These are phyloP conservation scores for Miamiensis avidus DNA, from an alignment of 169 alveolate genomes.

Conservation along the genomic window DNA sequence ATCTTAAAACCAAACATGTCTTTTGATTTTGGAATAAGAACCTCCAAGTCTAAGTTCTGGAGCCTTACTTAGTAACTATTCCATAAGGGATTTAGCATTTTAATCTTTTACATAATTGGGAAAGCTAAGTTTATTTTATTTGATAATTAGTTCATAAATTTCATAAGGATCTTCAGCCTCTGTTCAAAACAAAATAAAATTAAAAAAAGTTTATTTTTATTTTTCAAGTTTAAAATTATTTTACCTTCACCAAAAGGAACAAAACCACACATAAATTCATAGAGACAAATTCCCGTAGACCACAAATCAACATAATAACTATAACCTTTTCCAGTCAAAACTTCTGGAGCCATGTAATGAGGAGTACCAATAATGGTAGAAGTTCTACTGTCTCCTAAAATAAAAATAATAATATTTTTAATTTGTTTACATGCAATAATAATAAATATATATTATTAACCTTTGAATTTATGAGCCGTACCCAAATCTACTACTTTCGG, in stretches of 20 bases:
- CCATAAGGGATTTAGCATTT: slow-evolving; percentile 16
- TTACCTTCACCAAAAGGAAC: slow-evolving; percentile 52
- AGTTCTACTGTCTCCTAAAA: slow-evolving; percentile 69
- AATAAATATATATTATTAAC: slow-evolving; percentile 51
- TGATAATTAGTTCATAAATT: slow-evolving; percentile 36
- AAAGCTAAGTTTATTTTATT: slow-evolving; percentile 27
- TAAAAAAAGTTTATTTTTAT: too few species aligned
- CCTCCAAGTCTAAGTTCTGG: slow-evolving; percentile 39
- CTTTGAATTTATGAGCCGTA: slow-evolving; percentile 93
- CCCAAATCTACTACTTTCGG: slow-evolving; percentile 96
- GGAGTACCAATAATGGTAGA: slow-evolving; percentile 96
- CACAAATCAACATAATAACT: slow-evolving; percentile 50
- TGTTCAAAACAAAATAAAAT: too few species aligned
- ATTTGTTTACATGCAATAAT: too few species aligned
- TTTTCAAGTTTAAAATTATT: too few species aligned
- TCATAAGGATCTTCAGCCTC: slow-evolving; percentile 45
- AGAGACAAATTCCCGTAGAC: slow-evolving; percentile 44
- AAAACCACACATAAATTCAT: slow-evolving; percentile 40
- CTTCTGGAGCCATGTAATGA: slow-evolving; percentile 95
- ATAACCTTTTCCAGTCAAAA: slow-evolving; percentile 51
- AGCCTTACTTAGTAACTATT: slow-evolving; percentile 30
- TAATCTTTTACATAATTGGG: slow-evolving; percentile 41
- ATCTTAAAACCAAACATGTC: slow-evolving; percentile 38
- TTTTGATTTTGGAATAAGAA: slow-evolving; percentile 24
- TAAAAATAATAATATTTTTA: neutral